Base-by-base conservation (phyloP, 2,329 filamentous ascomycete genomes). In the Pseudopithomyces maydicus region DNA sequence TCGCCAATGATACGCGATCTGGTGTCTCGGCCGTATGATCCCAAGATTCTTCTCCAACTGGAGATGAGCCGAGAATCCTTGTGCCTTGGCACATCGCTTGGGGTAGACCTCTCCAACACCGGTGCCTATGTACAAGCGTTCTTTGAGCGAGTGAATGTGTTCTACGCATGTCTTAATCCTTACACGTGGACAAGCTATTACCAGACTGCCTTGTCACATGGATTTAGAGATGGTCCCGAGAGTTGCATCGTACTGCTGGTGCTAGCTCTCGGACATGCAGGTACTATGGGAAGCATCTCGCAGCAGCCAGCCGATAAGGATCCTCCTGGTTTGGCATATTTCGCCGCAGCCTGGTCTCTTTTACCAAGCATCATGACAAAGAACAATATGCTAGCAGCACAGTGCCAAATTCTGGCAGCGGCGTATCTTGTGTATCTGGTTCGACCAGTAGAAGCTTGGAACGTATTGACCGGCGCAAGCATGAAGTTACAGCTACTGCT, bases 351-450 rank as follows among this genome's bases (percentile, higher is more conserved):
- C 2, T 94, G 90, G 90, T 85, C 85, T 8, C 79, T 94, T 41
- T 80, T 95, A 15, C 91, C 90, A 2, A 87, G 87, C 6, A 84
- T 94, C 72, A 91, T 93, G 87, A 91, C 90, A 5, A 84, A 88
- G 47, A 94, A 91, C 70, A 91, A 88, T 26, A 89, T 92, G 33
- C 79, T 92, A 23, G 88, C 90, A 6, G 88, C 90, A 0, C 91
- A 95, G 71, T 94, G 90, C 70, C 90, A 92, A 69, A 84, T 94
- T 29, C 82, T 94, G 29, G 90, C 90, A 2, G 89, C 90, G 10
- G 91, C 91, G 15, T 95, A 95, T 67, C 79, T 94, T 2, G 92
- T 94, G 67, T 94, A 94, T 67, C 80, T 94, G 11, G 90, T 94
- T 10, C 85, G 91, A 12, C 91, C 91, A 0, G 81, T 95, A 33